These are phyloP conservation scores for Backusella tarrabulga DNA, from an alignment of 192 early-diverging fungal genomes.

Conservation along the genomic window DNA sequence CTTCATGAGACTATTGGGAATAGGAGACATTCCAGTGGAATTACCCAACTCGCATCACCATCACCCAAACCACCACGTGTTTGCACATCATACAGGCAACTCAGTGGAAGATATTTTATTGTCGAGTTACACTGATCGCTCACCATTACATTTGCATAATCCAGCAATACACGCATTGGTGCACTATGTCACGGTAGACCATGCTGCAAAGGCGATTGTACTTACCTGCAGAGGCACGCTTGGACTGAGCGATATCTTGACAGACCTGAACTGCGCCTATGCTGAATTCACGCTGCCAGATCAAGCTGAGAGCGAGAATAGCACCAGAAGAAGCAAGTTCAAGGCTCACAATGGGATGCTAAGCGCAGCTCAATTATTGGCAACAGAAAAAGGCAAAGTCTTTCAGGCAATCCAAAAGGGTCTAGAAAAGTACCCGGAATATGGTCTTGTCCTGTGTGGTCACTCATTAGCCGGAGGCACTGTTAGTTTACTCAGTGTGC, in stretches of 20 bases:
- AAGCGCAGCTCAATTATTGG: constrained; percentile 68
- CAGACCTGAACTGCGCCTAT: constrained; percentile 84
- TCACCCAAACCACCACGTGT: constrained; percentile 50
- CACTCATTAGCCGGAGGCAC: constrained; percentile 90
- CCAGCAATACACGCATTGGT: constrained; percentile 72
- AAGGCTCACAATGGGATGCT: constrained; percentile 87
- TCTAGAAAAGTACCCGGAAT: constrained; percentile 70
- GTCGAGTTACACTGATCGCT: constrained; percentile 59
- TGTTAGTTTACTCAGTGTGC: constrained; percentile 70
- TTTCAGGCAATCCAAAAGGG: constrained; percentile 69
- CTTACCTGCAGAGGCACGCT: constrained; percentile 87
- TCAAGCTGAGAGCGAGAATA: background rate
- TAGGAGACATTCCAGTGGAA: constrained; percentile 44
- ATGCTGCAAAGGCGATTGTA: constrained; percentile 71
- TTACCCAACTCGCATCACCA: constrained; percentile 28
- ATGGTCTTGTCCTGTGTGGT: constrained; percentile 82
- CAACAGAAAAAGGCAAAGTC: constrained; percentile 64
- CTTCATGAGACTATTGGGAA: constrained; percentile 72
- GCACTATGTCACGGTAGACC: constrained; percentile 85
- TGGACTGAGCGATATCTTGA: constrained; percentile 80
- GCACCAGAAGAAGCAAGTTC: constrained; percentile 27
- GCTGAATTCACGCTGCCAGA: constrained; percentile 47
- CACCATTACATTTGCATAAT: constrained; percentile 32
- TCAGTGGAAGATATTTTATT: constrained; percentile 72
- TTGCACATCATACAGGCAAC: constrained; percentile 73